A percentile compares a stretch with the other conserved stretches of the same genome.
phyloP scores from a whole-genome alignment of 371 early-diverging fungal species.

The Syncephalis plumigaleata region DNA sequence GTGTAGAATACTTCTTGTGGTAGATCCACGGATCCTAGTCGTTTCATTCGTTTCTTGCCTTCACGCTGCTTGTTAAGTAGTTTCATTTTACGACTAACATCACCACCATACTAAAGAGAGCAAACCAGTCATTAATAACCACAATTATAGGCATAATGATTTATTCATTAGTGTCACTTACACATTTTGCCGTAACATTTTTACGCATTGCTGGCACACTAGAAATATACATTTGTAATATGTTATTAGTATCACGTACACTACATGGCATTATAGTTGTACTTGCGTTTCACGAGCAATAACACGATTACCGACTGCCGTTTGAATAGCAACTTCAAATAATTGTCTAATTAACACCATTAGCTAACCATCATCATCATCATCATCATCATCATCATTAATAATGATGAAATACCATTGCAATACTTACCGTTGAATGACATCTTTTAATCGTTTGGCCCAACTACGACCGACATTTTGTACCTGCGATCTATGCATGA shows the following conservation, averaged over 20 bases:
- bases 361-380: too few species aligned
- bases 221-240: neutral
- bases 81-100: slow-evolving; percentile 87
- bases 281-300: slow-evolving; percentile 75
- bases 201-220: slow-evolving; percentile 68
- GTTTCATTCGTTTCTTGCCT: slow-evolving; percentile 73
- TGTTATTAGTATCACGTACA: neutral
- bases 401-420: slow-evolving; percentile 5
- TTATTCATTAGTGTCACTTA: slow-evolving; percentile 35
- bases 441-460: slow-evolving; percentile 58
- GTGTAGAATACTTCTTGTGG: slow-evolving; percentile 47
- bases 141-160: neutral
- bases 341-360: slow-evolving; percentile 45
- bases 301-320: slow-evolving; percentile 59
- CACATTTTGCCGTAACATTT: slow-evolving; percentile 88
- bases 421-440: slow-evolving; percentile 36
- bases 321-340: slow-evolving; percentile 88
- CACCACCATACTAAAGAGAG: slow-evolving; percentile 62
- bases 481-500: slow-evolving; percentile 61
- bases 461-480: slow-evolving; percentile 63
- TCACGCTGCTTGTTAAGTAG: slow-evolving; percentile 76
- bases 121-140: neutral
- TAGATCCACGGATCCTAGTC: slow-evolving; percentile 52
- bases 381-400: too few species aligned
- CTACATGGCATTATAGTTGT: neutral